A percentile compares a stretch with the other conserved stretches of the same genome.
These are phyloP conservation scores for Diatrype stigma DNA, from an alignment of 2,329 filamentous ascomycete species.

Conservation along the genomic window DNA sequence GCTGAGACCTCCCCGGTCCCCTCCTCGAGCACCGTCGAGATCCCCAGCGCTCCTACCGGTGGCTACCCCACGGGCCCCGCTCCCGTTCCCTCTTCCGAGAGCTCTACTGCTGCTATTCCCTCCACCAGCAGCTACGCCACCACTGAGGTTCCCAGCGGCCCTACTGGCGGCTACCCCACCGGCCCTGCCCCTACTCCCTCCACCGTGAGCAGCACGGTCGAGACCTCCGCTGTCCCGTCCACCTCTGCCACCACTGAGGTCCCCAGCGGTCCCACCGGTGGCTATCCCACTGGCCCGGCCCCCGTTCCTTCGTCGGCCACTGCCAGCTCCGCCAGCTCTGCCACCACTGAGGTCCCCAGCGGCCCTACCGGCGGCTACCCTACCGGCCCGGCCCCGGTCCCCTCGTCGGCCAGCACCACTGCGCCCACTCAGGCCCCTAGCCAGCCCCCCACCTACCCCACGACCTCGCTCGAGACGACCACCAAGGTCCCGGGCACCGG, in stretches of 20 bases:
- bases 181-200: slow-evolving; percentile 6
- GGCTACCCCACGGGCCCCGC: background rate
- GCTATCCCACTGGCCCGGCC: background rate
- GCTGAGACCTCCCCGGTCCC: slow-evolving; percentile 7
- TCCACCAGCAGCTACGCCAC: background rate
- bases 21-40: slow-evolving; percentile 1
- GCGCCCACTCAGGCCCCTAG: background rate
- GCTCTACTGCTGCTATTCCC: background rate
- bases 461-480: slow-evolving; percentile 19
- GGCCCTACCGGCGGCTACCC: background rate
- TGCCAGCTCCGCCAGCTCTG: background rate
- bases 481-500: slow-evolving; percentile 5
- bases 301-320: no score
- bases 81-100: no score
- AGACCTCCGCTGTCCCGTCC: slow-evolving; percentile 6
- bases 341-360: slow-evolving; percentile 12
- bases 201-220: slow-evolving; percentile 15
- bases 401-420: no score
- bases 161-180: slow-evolving; percentile 34
- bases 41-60: slow-evolving; percentile 5
- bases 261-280: slow-evolving; percentile 16
- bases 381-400: background rate
- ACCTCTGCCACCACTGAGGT: slow-evolving; percentile 12
- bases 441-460: background rate
- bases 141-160: background rate